Evolutionary conservation across 1,284 basidiomycete species (phyloP).

Genomic region (Earliella scabrosa): DNA sequence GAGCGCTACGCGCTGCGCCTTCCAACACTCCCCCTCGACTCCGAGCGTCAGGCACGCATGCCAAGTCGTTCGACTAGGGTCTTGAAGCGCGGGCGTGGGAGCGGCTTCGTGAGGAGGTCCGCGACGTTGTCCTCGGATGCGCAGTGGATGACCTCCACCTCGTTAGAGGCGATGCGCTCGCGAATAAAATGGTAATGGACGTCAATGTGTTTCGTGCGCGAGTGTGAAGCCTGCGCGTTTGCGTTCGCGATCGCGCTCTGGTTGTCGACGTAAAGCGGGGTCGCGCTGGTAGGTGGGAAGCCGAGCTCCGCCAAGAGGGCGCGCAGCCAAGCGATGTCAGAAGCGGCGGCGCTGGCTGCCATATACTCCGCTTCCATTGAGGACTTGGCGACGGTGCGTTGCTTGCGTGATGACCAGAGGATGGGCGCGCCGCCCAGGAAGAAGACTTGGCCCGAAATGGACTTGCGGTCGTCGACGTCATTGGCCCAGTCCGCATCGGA

Average conservation of each 20-base stretch:
- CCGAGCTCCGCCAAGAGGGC: conserved; percentile 10
- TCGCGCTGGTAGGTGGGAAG: not conserved
- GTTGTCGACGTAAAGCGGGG: not conserved
- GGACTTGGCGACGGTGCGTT: conserved; percentile 31
- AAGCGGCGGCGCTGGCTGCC: conserved; percentile 21
- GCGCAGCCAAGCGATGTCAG: conserved; percentile 26
- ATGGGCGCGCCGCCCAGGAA: conserved; percentile 22
- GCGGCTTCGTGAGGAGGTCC: conserved; percentile 22
- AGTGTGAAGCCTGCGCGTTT: conserved; percentile 19
- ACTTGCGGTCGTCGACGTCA: not conserved
- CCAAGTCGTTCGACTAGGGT: too few species aligned
- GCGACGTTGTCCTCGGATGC: conserved; percentile 17
- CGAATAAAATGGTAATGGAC: conserved; percentile 42
- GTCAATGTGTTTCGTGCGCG: conserved; percentile 48
- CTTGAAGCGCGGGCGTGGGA: conserved; percentile 11
- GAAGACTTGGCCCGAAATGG: conserved; percentile 11
- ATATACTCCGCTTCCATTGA: conserved; percentile 41
- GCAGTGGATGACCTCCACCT: conserved; percentile 27
- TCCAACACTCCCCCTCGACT: too few species aligned
- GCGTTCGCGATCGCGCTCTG: not conserved
- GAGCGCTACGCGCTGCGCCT: too few species aligned
- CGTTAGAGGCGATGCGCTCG: conserved; percentile 28
- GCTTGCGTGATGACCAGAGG: conserved; percentile 36
- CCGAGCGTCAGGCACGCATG: too few species aligned
- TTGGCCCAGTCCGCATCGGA: conserved; percentile 10